Percentiles rank a stretch among this genome's conserved stretches.
Evolutionary conservation across 306 rosid species (phyloP).

Genomic region (Argentina anserina): DNA sequence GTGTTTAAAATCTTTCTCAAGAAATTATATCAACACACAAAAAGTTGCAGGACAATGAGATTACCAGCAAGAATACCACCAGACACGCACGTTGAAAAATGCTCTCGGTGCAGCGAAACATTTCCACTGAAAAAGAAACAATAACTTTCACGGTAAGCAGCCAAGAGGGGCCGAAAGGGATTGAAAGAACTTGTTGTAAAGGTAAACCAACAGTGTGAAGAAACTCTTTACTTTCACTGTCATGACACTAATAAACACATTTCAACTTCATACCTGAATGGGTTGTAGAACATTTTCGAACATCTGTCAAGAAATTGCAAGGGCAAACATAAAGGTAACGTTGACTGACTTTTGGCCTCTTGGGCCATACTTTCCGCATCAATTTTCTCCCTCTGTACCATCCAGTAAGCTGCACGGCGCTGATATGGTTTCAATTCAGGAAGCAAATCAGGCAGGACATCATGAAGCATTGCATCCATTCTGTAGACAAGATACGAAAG

Average conservation of each 20-base stretch:
- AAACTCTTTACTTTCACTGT: background rate
- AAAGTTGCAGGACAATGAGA: constrained; percentile 24
- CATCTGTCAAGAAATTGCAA: constrained; percentile 60
- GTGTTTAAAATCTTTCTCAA: constrained; percentile 2
- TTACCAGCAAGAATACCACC: constrained; percentile 99
- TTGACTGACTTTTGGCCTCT: constrained; percentile 41
- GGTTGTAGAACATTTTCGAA: constrained; percentile 77
- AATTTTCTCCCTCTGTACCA: constrained; percentile 76
- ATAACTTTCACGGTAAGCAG: constrained; percentile 26
- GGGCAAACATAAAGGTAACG: constrained; percentile 76
- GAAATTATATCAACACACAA: constrained; percentile 24
- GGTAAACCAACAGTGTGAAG: constrained; percentile 12
- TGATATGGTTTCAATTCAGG: constrained; percentile 90
- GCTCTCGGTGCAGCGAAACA: constrained; percentile 61
- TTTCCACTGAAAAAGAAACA: constrained; percentile 67
- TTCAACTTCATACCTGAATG: constrained; percentile 65
- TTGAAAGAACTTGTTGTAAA: background rate
- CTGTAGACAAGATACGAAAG: constrained; percentile 43
- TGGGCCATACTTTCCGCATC: constrained; percentile 37
- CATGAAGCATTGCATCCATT: constrained; percentile 66
- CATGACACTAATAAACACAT: constrained; percentile 11
- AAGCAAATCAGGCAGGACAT: constrained; percentile 72
- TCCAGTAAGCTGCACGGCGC: constrained; percentile 93
- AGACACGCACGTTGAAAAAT: constrained; percentile 47
- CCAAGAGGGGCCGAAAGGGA: constrained; percentile 12